Percentiles rank a stretch among this genome's conserved stretches.
Conservation (phyloP, 805 yeast genomes). For the Saccharomycopsis fodiens region DNA sequence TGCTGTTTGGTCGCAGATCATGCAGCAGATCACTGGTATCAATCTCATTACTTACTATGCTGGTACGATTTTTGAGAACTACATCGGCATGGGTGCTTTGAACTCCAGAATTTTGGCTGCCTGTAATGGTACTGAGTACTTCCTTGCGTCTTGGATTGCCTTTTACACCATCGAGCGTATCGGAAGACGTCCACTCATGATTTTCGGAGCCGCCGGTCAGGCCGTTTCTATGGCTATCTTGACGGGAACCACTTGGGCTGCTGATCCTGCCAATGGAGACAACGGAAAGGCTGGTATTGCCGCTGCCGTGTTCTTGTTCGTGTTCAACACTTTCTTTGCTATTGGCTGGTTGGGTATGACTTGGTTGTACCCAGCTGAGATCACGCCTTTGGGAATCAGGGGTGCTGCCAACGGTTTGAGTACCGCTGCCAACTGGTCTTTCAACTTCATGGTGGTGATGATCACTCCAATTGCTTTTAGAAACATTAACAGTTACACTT, state of each 20-base stretch:
- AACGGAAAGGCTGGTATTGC: conserved; percentile 40
- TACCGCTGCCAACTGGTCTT: conserved; percentile 61
- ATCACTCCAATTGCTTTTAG: conserved; percentile 51
- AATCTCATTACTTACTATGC: conserved; percentile 63
- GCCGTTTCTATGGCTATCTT: conserved; percentile 37
- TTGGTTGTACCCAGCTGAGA: conserved; percentile 61
- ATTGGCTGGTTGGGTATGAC: conserved; percentile 38
- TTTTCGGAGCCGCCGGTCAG: conserved; percentile 45
- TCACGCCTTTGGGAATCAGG: conserved; percentile 51
- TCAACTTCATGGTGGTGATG: conserved; percentile 60
- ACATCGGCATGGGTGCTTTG: conserved; percentile 43
- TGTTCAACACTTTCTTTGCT: conserved; percentile 38
- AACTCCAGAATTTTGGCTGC: conserved; percentile 57
- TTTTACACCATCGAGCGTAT: conserved; percentile 50
- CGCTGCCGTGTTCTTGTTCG: conserved; percentile 56
- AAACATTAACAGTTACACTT: conserved; percentile 46
- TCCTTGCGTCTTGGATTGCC: conserved; percentile 46
- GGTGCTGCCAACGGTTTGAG: conserved; percentile 36
- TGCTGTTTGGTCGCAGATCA: conserved; percentile 59
- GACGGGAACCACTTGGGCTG: conserved; percentile 33
- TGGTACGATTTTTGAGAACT: conserved; percentile 44
- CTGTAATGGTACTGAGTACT: conserved; percentile 53
- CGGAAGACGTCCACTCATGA: conserved; percentile 60
- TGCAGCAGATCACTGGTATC: conserved; percentile 66
- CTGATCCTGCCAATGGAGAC: conserved; percentile 32